Base-by-base conservation (phyloP, 192 early-diverging fungal species). In the Entomortierella beljakovae region DNA sequence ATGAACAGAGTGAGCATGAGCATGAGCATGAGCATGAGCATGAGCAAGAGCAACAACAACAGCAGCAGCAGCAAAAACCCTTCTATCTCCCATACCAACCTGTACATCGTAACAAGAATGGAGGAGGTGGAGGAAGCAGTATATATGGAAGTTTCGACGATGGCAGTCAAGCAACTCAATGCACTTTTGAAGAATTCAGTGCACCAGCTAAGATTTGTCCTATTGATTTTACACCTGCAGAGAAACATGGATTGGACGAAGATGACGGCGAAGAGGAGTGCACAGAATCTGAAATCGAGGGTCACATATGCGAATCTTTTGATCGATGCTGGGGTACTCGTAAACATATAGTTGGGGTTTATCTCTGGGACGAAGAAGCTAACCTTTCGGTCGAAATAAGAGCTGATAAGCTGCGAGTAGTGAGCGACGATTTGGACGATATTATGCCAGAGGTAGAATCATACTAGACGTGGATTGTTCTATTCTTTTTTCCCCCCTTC, bases 311-410 rank as follows among this genome's bases (percentile, higher is more conserved):
- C 34, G 35, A 52, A 0, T 18, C 35, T 13, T 65, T 65, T 65
- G 63, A 65, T 31, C 9, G 38, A 11, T 65, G 63, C 63, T 65
- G 51, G 51, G 63, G 63, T 9, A 25, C 0, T n/a, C 33, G 63
- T 32, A 28, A 38, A 10, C 63, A 37, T n/a, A 18, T 40, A 11
- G 38, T 65, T 18, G 51, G 63, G 7, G 25, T 65, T 1, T 65
- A 65, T 43, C 54, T 43, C n/a, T 55, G 51, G 51, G 20, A 42
- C 9, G 63, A 46, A 15, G 43, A 46, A 20, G 15, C 15, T 5
- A 11, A 20, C 15, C 15, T 46, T 20, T 16, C 15, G 15, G 20
- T 20, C 11, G 43, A 46, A 15, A 16, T 20, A 11, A 46, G 43
- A 15, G 20, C 20, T 16, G 43, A 46, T 20, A 46, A 46, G 43